A percentile compares a stretch with the other conserved stretches of the same genome.
Evolutionary conservation across 2,329 filamentous ascomycete genomes (phyloP).

Genomic region (Massarina eburnea): DNA sequence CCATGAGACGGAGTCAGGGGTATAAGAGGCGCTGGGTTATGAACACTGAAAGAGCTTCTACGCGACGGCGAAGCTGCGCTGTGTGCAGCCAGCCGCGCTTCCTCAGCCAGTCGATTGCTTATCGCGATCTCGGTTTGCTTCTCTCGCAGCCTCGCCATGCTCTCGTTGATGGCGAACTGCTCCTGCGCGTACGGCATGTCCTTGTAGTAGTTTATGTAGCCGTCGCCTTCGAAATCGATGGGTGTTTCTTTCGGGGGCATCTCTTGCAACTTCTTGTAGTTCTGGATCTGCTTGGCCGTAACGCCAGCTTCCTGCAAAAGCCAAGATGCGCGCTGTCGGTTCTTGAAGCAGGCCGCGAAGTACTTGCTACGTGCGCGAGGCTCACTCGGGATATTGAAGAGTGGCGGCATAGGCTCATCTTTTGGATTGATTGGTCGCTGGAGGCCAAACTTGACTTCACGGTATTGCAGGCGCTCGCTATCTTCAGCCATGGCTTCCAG

Average conservation of each 20-base stretch:
- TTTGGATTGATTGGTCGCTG: slow-evolving; percentile 24
- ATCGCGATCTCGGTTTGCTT: slow-evolving; percentile 33
- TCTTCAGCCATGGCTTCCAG: slow-evolving; percentile 26
- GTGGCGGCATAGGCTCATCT: slow-evolving; percentile 23
- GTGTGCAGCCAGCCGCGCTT: slow-evolving; percentile 24
- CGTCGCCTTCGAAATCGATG: slow-evolving; percentile 13
- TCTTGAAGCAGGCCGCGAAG: slow-evolving; percentile 35
- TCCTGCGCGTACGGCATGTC: slow-evolving; percentile 24
- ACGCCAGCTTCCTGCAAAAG: slow-evolving; percentile 36
- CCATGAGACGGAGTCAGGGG: slow-evolving; percentile 19
- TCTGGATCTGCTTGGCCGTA: slow-evolving; percentile 27
- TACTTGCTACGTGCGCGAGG: slow-evolving; percentile 22
- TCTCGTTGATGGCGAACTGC: slow-evolving; percentile 16
- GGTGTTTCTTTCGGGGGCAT: slow-evolving; percentile 25
- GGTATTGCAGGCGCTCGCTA: slow-evolving; percentile 35
- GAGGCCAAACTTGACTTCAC: slow-evolving; percentile 35
- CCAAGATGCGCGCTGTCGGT: slow-evolving; percentile 31
- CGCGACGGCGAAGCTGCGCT: not conserved
- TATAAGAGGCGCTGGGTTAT: slow-evolving; percentile 26
- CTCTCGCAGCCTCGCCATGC: slow-evolving; percentile 7
- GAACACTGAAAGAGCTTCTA: not conserved
- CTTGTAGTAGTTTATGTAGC: slow-evolving; percentile 29
- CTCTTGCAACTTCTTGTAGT: slow-evolving; percentile 28
- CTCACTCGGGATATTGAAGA: slow-evolving; percentile 36
- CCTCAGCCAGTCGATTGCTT: slow-evolving; percentile 25